Conservation (phyloP, 768 basidiomycete genomes). For the Polyporus arcularius region DNA sequence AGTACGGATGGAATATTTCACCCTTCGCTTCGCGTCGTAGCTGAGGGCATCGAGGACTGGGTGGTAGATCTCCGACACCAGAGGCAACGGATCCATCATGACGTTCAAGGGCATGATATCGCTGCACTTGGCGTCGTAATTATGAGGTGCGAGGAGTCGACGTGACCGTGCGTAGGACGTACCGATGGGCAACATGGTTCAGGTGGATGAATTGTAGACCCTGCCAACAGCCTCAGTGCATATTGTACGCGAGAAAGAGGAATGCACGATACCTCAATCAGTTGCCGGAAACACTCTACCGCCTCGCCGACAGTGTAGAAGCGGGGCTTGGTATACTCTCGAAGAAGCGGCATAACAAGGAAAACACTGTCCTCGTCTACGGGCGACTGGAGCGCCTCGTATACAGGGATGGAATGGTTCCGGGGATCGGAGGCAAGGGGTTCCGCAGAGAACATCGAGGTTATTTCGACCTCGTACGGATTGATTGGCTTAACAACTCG, state of each 20-base stretch:
- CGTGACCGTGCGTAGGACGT: background rate
- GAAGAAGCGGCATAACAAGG: slow-evolving; percentile 36
- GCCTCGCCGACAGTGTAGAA: slow-evolving; percentile 39
- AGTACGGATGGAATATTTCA: slow-evolving; percentile 29
- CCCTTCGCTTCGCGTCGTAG: slow-evolving; percentile 22
- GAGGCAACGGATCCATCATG: slow-evolving; percentile 9
- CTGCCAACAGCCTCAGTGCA: background rate
- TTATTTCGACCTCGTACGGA: slow-evolving; percentile 22
- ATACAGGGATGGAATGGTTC: slow-evolving; percentile 28
- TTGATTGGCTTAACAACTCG: slow-evolving; percentile 8
- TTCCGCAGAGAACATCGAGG: slow-evolving; percentile 6
- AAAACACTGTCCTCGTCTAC: slow-evolving; percentile 9
- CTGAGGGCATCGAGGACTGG: slow-evolving; percentile 32
- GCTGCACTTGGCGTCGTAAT: too few relatives aligned
- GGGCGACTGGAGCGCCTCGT: slow-evolving; percentile 22
- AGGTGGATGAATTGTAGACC: slow-evolving; percentile 22
- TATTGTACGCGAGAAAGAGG: background rate
- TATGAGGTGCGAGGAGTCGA: too few relatives aligned
- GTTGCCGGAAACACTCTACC: slow-evolving; percentile 33
- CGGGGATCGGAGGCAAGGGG: slow-evolving; percentile 13
- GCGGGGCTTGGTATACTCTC: slow-evolving; percentile 27
- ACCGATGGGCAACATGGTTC: slow-evolving; percentile 12
- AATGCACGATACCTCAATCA: slow-evolving; percentile 36
- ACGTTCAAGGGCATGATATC: too few relatives aligned
- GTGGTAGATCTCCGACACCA: slow-evolving; percentile 13